Percentiles rank a stretch among this genome's conserved stretches.
Conservation (phyloP, 1,139 yeast species). For the Saccharomyces hybrid region DNA sequence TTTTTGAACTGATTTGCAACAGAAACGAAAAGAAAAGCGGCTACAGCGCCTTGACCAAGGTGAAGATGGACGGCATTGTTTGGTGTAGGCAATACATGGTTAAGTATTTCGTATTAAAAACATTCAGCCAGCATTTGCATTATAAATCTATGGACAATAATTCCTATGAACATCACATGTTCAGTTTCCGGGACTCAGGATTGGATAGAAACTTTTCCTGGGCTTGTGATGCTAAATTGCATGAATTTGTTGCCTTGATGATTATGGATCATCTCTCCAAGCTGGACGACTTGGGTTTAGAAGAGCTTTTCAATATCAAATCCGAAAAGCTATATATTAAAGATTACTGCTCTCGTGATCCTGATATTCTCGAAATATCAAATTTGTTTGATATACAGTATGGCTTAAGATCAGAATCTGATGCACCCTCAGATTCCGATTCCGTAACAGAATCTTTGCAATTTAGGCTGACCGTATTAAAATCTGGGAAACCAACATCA, state of each 20-base stretch:
- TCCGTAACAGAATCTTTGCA: slow-evolving; percentile 7
- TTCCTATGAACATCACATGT: slow-evolving; percentile 5
- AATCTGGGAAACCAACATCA: slow-evolving; percentile 14
- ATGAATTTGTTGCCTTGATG: slow-evolving; percentile 20
- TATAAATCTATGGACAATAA: neutral
- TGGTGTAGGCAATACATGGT: slow-evolving; percentile 29
- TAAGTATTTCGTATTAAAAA: slow-evolving; percentile 17
- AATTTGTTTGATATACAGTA: slow-evolving; percentile 13
- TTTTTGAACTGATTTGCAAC: slow-evolving; percentile 13
- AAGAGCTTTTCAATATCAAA: slow-evolving; percentile 20
- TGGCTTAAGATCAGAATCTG: slow-evolving; percentile 8
- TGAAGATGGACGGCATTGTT: slow-evolving; percentile 22
- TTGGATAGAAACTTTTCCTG: slow-evolving; percentile 26
- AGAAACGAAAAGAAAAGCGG: slow-evolving; percentile 1
- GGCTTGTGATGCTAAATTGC: slow-evolving; percentile 25
- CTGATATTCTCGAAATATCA: slow-evolving; percentile 20
- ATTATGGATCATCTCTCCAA: slow-evolving; percentile 21
- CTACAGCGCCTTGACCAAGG: slow-evolving; percentile 4
- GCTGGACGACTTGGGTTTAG: slow-evolving; percentile 19
- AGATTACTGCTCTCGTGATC: slow-evolving; percentile 6
- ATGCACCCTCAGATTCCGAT: slow-evolving; percentile 3
- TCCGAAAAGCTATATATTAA: slow-evolving; percentile 9
- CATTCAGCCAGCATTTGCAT: slow-evolving; percentile 5
- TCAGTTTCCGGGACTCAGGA: slow-evolving; percentile 26
- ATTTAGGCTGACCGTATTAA: slow-evolving; percentile 19